These are phyloP conservation scores for Glutinoglossum americanum DNA, from an alignment of 495 filamentous ascomycete species.

Conservation along the genomic window DNA sequence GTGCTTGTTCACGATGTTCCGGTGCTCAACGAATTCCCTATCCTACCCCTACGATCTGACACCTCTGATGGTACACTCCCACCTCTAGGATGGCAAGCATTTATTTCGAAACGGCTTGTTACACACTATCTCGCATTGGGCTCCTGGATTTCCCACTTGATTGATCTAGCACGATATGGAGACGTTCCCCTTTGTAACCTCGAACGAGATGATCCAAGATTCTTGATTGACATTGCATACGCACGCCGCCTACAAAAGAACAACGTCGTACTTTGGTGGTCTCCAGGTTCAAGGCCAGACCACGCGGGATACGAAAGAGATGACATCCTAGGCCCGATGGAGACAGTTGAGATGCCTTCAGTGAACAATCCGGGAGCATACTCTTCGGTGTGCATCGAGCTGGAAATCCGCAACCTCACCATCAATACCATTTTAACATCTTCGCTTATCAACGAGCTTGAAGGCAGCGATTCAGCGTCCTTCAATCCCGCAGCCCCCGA, in stretches of 20 bases:
- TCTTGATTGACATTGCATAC: conserved; percentile 89
- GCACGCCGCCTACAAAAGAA: conserved; percentile 75
- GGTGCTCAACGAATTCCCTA: conserved; percentile 62
- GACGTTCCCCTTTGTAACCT: conserved; percentile 90
- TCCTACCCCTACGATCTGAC: conserved; percentile 60
- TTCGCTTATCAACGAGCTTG: conserved; percentile 90
- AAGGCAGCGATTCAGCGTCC: conserved; percentile 60
- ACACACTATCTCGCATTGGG: conserved; percentile 78
- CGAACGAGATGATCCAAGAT: conserved; percentile 80
- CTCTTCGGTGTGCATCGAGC: conserved; percentile 87
- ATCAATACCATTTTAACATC: conserved; percentile 97
- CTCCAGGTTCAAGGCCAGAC: conserved; percentile 59
- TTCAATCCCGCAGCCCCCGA: conserved; percentile 55
- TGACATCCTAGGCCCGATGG: conserved; percentile 61
- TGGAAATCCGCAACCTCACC: conserved; percentile 80
- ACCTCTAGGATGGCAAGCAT: conserved; percentile 81
- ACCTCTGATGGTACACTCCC: conserved; percentile 69
- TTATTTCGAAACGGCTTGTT: conserved; percentile 68
- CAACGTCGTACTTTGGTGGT: conserved; percentile 98
- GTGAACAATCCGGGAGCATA: conserved; percentile 86
- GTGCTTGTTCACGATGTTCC: conserved; percentile 70
- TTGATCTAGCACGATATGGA: conserved; percentile 71
- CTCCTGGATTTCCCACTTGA: conserved; percentile 76
- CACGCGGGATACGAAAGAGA: conserved; percentile 94
- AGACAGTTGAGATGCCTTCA: conserved; percentile 83